Base-by-base conservation (phyloP, 2,329 filamentous ascomycete genomes). In the Chrysoporthe puriensis region DNA sequence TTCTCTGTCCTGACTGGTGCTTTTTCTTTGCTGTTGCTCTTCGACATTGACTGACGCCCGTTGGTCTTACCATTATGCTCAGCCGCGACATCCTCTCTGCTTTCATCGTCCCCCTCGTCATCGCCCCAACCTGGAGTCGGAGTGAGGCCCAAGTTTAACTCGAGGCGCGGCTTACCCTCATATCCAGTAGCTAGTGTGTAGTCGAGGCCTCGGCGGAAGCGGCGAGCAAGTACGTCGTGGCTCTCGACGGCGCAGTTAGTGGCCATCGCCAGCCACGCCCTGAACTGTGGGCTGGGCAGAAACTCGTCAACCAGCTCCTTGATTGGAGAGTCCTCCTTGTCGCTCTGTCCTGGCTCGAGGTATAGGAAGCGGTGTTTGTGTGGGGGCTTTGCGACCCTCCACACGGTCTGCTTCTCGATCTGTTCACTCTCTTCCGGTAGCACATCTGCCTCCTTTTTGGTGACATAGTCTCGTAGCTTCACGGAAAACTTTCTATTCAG, bases 301-400 rank as follows among this genome's bases (percentile, higher is more conserved):
- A 98, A 86, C 14, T 91, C 87, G 71, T 97, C 89, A 13, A 97
- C 79, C 9, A 99, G 84, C 77, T 96, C 92, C 65, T 90, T 88
- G 68, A 96, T 85, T 0, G 92, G 86, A 16, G 86, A 86, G 62
- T 82, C 78, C 57, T 84, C 79, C 62, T 80, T 73, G 67, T 78
- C 70, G 60, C 78, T 70, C 64, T 79, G 79, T 62, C 74, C 83
- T 72, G 80, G 82, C 72, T 93, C 89, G 69, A 92, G 86, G 79
- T 96, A 99, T 2, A 97, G 83, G 77, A 91, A 99, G 16, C 94
- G 92, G 76, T 97, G 94, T 82, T 99, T 99, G 81, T 99, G 94
- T 0, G 96, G 96, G 50, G 96, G 96, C 43, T 88, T 86, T 7
- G 96, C 92, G 9, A 96, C 91, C 69, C 85, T 87, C 92, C 92